Evolutionary conservation across 2,329 filamentous ascomycete species (phyloP).

Genomic region (Diaporthe helianthi): DNA sequence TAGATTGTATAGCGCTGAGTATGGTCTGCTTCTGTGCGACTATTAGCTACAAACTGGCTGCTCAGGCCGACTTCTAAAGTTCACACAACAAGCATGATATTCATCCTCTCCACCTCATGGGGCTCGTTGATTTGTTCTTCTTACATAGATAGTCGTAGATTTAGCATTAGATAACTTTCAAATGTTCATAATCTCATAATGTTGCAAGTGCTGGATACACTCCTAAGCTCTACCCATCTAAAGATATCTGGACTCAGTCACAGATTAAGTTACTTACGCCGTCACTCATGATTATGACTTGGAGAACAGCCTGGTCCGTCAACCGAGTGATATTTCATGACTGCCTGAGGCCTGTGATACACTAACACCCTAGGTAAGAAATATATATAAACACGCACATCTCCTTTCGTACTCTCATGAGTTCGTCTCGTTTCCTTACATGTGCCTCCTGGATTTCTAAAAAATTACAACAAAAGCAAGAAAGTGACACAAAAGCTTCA

Average conservation of each 20-base stretch:
- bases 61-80: too few species aligned
- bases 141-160: background rate
- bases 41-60: too few species aligned
- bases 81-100: background rate
- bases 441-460: background rate
- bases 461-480: background rate
- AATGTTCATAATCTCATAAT: too few species aligned
- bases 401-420: background rate
- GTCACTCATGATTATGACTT: constrained; percentile 3
- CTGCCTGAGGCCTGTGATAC: background rate
- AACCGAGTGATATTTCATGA: background rate
- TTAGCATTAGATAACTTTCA: background rate
- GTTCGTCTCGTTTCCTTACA: background rate
- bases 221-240: background rate
- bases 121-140: too few species aligned
- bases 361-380: background rate
- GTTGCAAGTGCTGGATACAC: background rate
- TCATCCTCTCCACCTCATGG: too few species aligned
- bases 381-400: background rate
- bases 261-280: too few species aligned
- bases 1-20: background rate
- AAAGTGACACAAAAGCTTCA: background rate
- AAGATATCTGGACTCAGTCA: too few species aligned
- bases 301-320: background rate
- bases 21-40: background rate